Conservation (phyloP, 1,284 basidiomycete genomes). For the Singerocomus inundabilis region DNA sequence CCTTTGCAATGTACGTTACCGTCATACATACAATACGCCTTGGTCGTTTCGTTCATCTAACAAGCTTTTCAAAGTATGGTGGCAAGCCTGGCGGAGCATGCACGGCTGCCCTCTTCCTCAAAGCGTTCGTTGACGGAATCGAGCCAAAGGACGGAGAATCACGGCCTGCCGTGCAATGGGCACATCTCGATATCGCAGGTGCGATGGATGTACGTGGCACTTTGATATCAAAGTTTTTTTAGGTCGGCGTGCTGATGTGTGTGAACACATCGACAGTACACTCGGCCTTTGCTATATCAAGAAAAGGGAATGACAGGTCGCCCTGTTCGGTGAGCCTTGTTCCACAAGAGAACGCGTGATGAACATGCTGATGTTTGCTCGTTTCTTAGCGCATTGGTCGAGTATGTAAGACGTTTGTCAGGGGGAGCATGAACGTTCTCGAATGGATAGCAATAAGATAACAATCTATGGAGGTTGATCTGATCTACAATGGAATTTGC, state of each 20-base stretch:
- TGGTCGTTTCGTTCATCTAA: neutral
- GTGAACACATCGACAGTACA: slow-evolving; percentile 39
- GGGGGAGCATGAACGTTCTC: slow-evolving; percentile 12
- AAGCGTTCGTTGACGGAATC: slow-evolving; percentile 76
- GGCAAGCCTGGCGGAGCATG: slow-evolving; percentile 73
- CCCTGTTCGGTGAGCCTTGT: slow-evolving; percentile 49
- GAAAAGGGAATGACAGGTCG: slow-evolving; percentile 80
- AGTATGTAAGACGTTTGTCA: slow-evolving; percentile 29
- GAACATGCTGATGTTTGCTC: neutral
- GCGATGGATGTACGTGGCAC: slow-evolving; percentile 61
- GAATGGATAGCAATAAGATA: neutral
- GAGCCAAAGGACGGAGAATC: slow-evolving; percentile 49
- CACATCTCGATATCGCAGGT: slow-evolving; percentile 85
- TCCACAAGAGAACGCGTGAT: too few species aligned
- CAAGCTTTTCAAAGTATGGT: slow-evolving; percentile 43
- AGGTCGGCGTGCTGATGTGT: neutral
- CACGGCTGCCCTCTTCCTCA: slow-evolving; percentile 88
- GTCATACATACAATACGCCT: neutral
- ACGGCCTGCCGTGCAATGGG: slow-evolving; percentile 62
- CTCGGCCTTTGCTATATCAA: slow-evolving; percentile 59
- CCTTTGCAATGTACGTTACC: slow-evolving; percentile 66
- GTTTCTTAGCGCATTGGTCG: slow-evolving; percentile 24
- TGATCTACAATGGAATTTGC: neutral
- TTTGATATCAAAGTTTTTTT: neutral
- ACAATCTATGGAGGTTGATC: neutral